These are phyloP conservation scores for Raffaelea ambrosiae DNA, from an alignment of 2,329 filamentous ascomycete genomes.

Conservation along the genomic window DNA sequence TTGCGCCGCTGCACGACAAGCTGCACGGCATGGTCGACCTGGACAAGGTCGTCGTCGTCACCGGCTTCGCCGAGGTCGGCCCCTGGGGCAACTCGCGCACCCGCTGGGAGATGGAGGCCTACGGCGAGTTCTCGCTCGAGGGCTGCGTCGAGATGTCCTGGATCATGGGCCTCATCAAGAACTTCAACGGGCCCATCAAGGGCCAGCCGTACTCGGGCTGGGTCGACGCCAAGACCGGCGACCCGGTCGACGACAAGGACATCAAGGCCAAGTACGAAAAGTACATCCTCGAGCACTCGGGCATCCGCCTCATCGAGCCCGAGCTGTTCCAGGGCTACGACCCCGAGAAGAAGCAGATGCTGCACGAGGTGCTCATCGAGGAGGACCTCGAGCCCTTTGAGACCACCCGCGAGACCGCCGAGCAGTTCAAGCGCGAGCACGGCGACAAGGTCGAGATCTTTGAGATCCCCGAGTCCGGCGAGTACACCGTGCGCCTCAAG, in stretches of 20 bases:
- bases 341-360: slow-evolving; percentile 95
- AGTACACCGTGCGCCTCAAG: slow-evolving; percentile 89
- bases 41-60: slow-evolving; percentile 95
- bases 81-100: slow-evolving; percentile 98
- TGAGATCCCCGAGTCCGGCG: slow-evolving; percentile 85
- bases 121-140: slow-evolving; percentile 93
- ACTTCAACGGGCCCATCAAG: slow-evolving; percentile 93
- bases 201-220: slow-evolving; percentile 94
- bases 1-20: slow-evolving; percentile 78
- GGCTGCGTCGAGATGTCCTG: slow-evolving; percentile 99
- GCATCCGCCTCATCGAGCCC: slow-evolving; percentile 95
- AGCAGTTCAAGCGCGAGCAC: slow-evolving; percentile 95
- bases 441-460: slow-evolving; percentile 97
- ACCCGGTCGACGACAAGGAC: slow-evolving; percentile 96
- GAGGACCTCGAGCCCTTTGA: slow-evolving; percentile 97
- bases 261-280: slow-evolving; percentile 97
- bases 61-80: slow-evolving; percentile 90
- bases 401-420: slow-evolving; percentile 90
- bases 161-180: slow-evolving; percentile 99
- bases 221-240: slow-evolving; percentile 89
- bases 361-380: slow-evolving; percentile 95
- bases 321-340: slow-evolving; percentile 96
- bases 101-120: slow-evolving; percentile 98
- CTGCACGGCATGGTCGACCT: slow-evolving; percentile 98
- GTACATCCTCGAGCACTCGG: slow-evolving; percentile 88